A percentile compares a stretch with the other conserved stretches of the same genome.
Evolutionary conservation across 1,139 yeast species (phyloP).

Genomic region (Yamadazyma sp.): DNA sequence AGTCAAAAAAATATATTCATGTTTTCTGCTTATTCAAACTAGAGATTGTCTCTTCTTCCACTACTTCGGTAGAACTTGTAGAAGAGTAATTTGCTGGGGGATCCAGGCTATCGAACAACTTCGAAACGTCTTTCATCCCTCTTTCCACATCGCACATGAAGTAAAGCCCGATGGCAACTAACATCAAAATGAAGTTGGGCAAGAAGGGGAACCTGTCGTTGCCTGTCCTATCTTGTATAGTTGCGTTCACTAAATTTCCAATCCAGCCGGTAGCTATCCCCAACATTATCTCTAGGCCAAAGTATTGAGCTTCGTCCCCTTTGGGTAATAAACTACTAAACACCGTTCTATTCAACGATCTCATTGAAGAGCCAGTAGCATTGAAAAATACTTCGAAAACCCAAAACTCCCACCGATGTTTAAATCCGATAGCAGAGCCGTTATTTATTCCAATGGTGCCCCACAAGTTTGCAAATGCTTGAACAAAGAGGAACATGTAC

Average conservation of each 20-base stretch:
- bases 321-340: conserved; percentile 42
- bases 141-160: conserved; percentile 30
- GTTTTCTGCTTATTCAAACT: neutral
- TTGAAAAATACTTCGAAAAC: conserved; percentile 39
- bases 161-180: conserved; percentile 26
- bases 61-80: neutral
- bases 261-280: conserved; percentile 50
- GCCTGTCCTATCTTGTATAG: conserved; percentile 41
- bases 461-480: conserved; percentile 41
- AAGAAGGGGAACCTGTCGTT: conserved; percentile 41
- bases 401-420: conserved; percentile 48
- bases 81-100: neutral
- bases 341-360: conserved; percentile 38
- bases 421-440: conserved; percentile 34
- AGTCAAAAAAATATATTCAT: too few species aligned
- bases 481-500: conserved; percentile 29
- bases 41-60: neutral
- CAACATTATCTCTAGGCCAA: conserved; percentile 44
- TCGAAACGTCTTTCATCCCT: conserved; percentile 30
- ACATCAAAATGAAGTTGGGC: conserved; percentile 35
- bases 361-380: conserved; percentile 34
- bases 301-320: conserved; percentile 47
- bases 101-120: conserved; percentile 1
- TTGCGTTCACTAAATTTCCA: conserved; percentile 40
- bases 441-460: conserved; percentile 39